Conservation (phyloP, 345 rosid genomes). For the Arabis hirsuta region DNA sequence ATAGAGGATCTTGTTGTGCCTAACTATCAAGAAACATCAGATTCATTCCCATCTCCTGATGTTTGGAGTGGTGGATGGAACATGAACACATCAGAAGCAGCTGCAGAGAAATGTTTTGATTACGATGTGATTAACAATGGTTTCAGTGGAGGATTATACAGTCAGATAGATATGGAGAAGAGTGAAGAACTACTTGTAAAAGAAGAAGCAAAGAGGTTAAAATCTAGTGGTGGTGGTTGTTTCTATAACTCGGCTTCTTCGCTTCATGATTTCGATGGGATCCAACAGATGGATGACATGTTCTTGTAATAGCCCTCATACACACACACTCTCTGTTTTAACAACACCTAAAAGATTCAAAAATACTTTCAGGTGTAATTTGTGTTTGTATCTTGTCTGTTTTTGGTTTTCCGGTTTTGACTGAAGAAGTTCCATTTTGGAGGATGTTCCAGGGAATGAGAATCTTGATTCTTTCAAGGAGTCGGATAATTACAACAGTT, state of each 20-base stretch:
- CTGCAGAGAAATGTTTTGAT: conserved; percentile 40
- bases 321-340: background rate
- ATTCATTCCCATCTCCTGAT: conserved; percentile 42
- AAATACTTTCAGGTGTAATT: conserved; percentile 1
- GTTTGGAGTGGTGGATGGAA: conserved; percentile 39
- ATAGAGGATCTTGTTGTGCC: conserved; percentile 44
- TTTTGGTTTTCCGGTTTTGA: conserved; percentile 37
- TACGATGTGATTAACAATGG: conserved; percentile 46
- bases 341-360: background rate
- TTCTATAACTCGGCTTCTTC: conserved; percentile 22
- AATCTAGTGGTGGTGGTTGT: conserved; percentile 15
- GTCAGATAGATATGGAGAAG: conserved; percentile 32
- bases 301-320: conserved; percentile 65
- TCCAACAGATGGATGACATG: conserved; percentile 68
- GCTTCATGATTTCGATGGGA: conserved; percentile 52
- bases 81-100: conserved; percentile 36
- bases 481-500: conserved; percentile 15
- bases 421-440: conserved; percentile 49
- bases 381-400: conserved; percentile 13
- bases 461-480: conserved; percentile 32
- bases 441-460: conserved; percentile 48
- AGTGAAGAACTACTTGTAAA: conserved; percentile 9
- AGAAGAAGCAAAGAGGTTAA: conserved; percentile 36
- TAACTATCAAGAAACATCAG: conserved; percentile 43
- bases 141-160: conserved; percentile 44